Evolutionary conservation across 1,284 basidiomycete genomes (phyloP).

Genomic region (Agroathelia rolfsii): DNA sequence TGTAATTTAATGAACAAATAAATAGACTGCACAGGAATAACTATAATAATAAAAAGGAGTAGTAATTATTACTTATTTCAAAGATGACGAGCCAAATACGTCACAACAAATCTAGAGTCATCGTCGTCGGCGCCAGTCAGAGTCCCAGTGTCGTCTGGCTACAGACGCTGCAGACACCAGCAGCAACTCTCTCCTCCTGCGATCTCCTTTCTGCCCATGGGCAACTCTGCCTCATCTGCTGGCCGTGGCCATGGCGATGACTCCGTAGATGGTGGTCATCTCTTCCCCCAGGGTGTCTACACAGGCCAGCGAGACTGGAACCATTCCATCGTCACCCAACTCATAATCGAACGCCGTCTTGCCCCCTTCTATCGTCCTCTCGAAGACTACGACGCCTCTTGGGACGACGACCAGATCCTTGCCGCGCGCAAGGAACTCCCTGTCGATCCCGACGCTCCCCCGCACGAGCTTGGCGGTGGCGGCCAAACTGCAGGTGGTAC

Average conservation of each 20-base stretch:
- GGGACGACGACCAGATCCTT: conserved; percentile 78
- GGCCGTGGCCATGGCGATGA: conserved; percentile 65
- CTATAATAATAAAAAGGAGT: too few relatives aligned
- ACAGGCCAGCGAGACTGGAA: conserved; percentile 86
- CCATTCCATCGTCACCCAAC: conserved; percentile 74
- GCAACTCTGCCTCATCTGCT: conserved; percentile 67
- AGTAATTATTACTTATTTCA: too few relatives aligned
- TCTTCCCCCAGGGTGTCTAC: conserved; percentile 86
- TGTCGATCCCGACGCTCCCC: too few relatives aligned
- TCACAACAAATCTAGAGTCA: neutral
- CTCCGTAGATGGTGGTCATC: conserved; percentile 72
- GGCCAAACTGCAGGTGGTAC: too few relatives aligned
- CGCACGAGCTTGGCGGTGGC: too few relatives aligned
- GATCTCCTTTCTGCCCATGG: conserved; percentile 37
- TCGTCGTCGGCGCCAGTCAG: too few relatives aligned
- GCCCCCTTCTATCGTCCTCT: conserved; percentile 95
- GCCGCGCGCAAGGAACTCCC: conserved; percentile 60
- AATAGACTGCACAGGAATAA: too few relatives aligned
- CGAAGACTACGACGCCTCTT: conserved; percentile 84
- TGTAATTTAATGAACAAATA: too few relatives aligned
- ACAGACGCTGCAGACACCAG: too few relatives aligned
- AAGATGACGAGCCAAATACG: too few relatives aligned
- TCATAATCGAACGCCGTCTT: conserved; percentile 81
- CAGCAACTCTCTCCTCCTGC: conserved; percentile 7
- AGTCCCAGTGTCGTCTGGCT: too few relatives aligned